Evolutionary conservation across 345 rosid genomes (phyloP), one percentile per base, ranked within the genome.

Genomic region (Punica granatum): DNA sequence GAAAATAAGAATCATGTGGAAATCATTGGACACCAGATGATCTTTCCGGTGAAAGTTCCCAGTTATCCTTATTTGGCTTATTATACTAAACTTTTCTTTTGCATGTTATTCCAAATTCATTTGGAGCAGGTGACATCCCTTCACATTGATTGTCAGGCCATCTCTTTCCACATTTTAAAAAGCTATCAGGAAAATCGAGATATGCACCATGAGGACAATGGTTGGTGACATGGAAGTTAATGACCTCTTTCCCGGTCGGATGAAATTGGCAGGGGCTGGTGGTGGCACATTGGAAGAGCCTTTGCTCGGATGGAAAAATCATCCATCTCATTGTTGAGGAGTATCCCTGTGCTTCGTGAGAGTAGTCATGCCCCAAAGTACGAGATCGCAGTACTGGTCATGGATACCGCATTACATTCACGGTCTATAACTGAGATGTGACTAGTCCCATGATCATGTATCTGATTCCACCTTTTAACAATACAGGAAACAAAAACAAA

Each of bases 271-370:
- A 0, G 79, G 86, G 26, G 95, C 79, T 0, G 86, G 86, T 0
- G 81, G 86, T 3, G 77, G 72, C 41, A 70, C 60, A 66, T 72
- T 44, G 15, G 68, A 48, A 12, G 48, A 9, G 28, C 36, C 49
- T 4, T 35, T 56, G 2, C 0, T 15, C 0, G 86, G 53, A 75
- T 67, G 6, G 91, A 81, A 73, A 86, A 88, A 70, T 84, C 88
- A 23, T 81, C 89, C 95, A 88, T 88, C 72, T 88, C 82, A 65
- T 88, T 86, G 82, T 88, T 84, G 1, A 86, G 76, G 62, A 88
- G 69, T 12, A 86, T 86, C 35, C 94, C 91, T 0, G 91, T 84
- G 56, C 78, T 78, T 0, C 81, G 79, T 34, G 91, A 86, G 31
- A 88, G 31, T 33, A 81, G 44, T 41, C 65, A 16, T 35, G 89